Percentiles rank a stretch among this genome's conserved stretches.
Conservation (phyloP, 306 rosid genomes). For the Acacia acuminata region DNA sequence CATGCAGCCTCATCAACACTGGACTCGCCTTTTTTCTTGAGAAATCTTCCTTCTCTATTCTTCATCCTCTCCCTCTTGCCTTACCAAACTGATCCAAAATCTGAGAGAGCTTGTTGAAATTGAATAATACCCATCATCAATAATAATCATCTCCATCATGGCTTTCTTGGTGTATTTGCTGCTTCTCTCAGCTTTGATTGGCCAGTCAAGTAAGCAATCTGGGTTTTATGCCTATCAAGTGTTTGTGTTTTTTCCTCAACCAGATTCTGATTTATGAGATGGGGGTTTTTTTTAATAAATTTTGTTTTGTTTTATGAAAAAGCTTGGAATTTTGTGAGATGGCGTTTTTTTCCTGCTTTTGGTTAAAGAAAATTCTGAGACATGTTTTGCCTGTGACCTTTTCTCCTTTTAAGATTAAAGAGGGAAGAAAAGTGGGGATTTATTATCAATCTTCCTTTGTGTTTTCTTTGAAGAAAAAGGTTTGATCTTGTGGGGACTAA, state of each 20-base stretch:
- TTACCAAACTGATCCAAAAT: neutral
- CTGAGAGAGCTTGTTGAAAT: conserved; percentile 7
- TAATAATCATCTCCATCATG: conserved; percentile 43
- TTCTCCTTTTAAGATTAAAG: neutral
- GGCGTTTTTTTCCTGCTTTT: neutral
- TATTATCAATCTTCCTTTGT: too few species aligned
- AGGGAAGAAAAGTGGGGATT: too few species aligned
- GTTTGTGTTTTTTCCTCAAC: conserved; percentile 4
- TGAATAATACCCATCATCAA: conserved; percentile 33
- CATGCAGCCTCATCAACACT: conserved; percentile 29
- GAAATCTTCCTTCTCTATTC: conserved; percentile 27
- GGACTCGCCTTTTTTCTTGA: conserved; percentile 13
- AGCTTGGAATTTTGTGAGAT: neutral
- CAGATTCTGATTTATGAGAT: neutral
- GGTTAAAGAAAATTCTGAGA: neutral
- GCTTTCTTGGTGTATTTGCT: conserved; percentile 50
- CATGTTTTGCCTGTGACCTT: neutral
- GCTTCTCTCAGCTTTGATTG: conserved; percentile 58
- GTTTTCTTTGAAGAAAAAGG: neutral
- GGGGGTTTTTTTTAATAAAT: conserved; percentile 5
- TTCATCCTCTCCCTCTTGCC: neutral
- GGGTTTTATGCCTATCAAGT: neutral
- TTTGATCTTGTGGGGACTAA: conserved; percentile 34
- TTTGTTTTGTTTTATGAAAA: neutral
- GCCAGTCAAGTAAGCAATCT: conserved; percentile 76